Base-by-base conservation (phyloP, 2,329 filamentous ascomycete genomes). In the Trichoderma arundinaceum region DNA sequence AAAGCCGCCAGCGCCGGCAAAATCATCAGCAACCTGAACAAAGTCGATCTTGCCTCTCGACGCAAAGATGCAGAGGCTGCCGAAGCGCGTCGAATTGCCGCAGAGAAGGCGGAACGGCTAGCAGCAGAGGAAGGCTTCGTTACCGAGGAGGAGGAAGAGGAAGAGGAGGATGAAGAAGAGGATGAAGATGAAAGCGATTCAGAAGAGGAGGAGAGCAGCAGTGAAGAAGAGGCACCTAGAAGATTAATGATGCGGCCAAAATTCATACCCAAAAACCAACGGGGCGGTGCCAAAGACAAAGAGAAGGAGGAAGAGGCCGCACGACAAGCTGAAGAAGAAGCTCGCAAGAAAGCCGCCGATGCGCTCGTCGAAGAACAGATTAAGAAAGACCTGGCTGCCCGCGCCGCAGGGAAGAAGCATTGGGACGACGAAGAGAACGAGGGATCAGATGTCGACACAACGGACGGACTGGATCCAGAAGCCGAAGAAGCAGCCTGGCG, bases 401-500 rank as follows among this genome's bases (percentile, higher is more conserved):
- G 89, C 63, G 88, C 88, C 0, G 87, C 88, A 0, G 90, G 88
- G 12, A 93, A 92, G 77, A 92, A 92, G 75, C 89, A 92, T 73
- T 97, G 94, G 93, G 94, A 97, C 72, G 89, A 92, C 62, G 85
- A 88, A n/a, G 86, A 88, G 5, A 84, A 86, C 22, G 87, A 87
- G 32, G 87, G 87, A 66, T 88, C 88, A 39, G 91, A 92, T 54
- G 89, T 98, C 19, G 92, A 98, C 77, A 95, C 97, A 72, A 92
- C 90, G 2, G 95, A 99, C 75, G 92, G 88, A 41, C 73, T 94
- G 3, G 93, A 98, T 76, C 91, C 92, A 0, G 93, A 91, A 68
- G 93, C 92, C 7, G 95, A 99, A 77, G 87, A 90, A 68, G 93
- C 93, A 7, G 93, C 94, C 0, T 99, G 95, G 94, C 95, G 94